Evolutionary conservation across 306 rosid species (phyloP).

Genomic region (Cicer cuneatum): DNA sequence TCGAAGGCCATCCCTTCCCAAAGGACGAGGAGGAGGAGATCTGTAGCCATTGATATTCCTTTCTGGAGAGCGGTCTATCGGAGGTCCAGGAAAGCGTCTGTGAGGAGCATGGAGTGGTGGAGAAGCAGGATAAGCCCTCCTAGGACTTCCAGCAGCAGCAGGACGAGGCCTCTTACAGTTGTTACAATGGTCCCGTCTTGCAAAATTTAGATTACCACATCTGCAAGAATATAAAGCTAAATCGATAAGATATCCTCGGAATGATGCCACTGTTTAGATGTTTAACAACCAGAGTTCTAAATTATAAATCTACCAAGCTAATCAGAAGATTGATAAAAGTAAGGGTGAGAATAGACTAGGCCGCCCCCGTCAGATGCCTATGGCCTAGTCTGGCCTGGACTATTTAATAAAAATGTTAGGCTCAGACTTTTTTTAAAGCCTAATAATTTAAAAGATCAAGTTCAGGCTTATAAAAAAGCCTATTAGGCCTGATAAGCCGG

Average conservation of each 20-base stretch:
- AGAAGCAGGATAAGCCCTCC: constrained; percentile 71
- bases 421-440: too few relatives aligned
- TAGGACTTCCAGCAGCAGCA: constrained; percentile 75
- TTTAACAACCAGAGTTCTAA: constrained; percentile 17
- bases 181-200: constrained; percentile 89
- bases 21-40: constrained; percentile 80
- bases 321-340: not conserved
- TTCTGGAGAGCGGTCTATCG: constrained; percentile 75
- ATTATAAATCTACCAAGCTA: not conserved
- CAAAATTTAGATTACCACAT: constrained; percentile 92
- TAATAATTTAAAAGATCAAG: too few relatives aligned
- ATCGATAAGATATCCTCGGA: constrained; percentile 10
- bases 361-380: too few relatives aligned
- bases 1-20: constrained; percentile 77
- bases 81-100: constrained; percentile 77
- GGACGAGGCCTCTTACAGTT: constrained; percentile 77
- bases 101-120: constrained; percentile 70
- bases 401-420: too few relatives aligned
- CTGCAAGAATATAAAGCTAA: constrained; percentile 52
- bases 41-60: constrained; percentile 71
- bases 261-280: not conserved
- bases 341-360: too few relatives aligned
- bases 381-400: too few relatives aligned
- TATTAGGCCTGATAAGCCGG: too few relatives aligned
- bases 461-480: too few relatives aligned